Evolutionary conservation across 768 basidiomycete genomes (phyloP), one percentile per base, ranked within the genome.

Genomic region (Lepiota subincarnata): DNA sequence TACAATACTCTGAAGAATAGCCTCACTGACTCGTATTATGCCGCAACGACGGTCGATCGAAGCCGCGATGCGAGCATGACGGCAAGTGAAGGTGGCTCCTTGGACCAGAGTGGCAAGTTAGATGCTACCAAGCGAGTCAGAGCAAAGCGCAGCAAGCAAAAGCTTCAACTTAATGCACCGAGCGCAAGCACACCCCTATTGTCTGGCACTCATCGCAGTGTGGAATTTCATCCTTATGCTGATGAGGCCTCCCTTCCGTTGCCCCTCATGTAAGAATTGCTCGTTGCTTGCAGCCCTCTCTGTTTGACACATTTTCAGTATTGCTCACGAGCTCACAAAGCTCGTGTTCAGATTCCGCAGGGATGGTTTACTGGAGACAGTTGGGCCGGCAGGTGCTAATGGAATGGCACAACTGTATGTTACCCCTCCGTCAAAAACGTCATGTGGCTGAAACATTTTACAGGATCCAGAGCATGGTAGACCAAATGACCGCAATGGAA

Each of bases 321-420:
- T 96, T 57, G 87, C 87, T 2, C 89, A 93, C 68, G 91, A 95
- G 65, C 74, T 97, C 34, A 76, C 80, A 16, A 72, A 82, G 41
- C 67, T 76, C 24, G 66, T 95, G 40, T 93, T 90, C 67, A 70
- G 70, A 48, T 94, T 89, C 68, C 83, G 85, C 63, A 75, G 86
- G 35, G 85, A 89, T 59, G 92, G 92, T 1, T 85, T 85, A 53
- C 68, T 98, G 47, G 95, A 97, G 67, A 86, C 86, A 14, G 85
- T 95, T 56, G 95, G 95, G 31, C 92, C 92, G 11, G 92, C 94
- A 24, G 86, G 90, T 57, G 73, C 82, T 41, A 95, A 94, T 68
- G 80, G 87, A 0, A 79, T 95, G 79, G 85, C 78, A 56, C 77
- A 70, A 62, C 63, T 92, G 86, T 83, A 63, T 62, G 76, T 64